A percentile compares a stretch with the other conserved stretches of the same genome.
These are phyloP conservation scores for Annulohypoxylon truncatum DNA, from an alignment of 2,329 filamentous ascomycete species.

Conservation along the genomic window DNA sequence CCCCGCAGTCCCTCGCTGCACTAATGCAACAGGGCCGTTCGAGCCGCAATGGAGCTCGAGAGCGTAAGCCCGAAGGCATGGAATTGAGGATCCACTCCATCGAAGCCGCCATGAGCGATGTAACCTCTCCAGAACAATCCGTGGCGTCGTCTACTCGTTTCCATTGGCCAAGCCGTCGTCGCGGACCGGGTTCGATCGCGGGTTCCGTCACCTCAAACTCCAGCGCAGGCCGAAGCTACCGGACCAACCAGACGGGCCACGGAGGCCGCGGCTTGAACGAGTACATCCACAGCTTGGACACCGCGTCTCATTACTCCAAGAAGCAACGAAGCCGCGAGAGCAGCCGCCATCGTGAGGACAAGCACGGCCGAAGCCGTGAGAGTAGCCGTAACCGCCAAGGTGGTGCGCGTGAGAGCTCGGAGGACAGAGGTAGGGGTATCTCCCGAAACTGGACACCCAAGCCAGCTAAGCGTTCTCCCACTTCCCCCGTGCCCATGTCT, in stretches of 20 bases:
- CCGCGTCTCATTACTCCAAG: conserved; percentile 73
- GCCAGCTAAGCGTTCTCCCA: conserved; percentile 85
- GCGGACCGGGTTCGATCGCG: conserved; percentile 66
- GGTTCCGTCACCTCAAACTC: conserved; percentile 69
- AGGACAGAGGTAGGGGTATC: conserved; percentile 75
- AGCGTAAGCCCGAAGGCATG: conserved; percentile 79
- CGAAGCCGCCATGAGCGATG: conserved; percentile 63
- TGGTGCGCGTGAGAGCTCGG: conserved; percentile 69
- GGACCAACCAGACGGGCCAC: conserved; percentile 57
- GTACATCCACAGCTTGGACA: conserved; percentile 87
- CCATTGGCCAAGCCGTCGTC: conserved; percentile 66
- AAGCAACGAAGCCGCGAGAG: conserved; percentile 66
- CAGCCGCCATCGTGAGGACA: conserved; percentile 61
- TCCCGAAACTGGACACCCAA: conserved; percentile 73
- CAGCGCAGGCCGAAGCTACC: conserved; percentile 61
- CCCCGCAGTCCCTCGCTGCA: conserved; percentile 70
- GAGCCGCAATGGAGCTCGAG: conserved; percentile 77
- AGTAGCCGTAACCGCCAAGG: conserved; percentile 62
- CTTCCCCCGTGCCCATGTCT: conserved; percentile 93
- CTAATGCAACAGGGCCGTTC: conserved; percentile 69
- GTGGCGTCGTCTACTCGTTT: conserved; percentile 64
- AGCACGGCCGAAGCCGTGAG: conserved; percentile 57
- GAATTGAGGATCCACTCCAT: conserved; percentile 72
- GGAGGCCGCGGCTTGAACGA: conserved; percentile 79
- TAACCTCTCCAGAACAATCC: conserved; percentile 68